phyloP scores from a whole-genome alignment of 345 rosid genomes.

The Corchorus capsularis region DNA sequence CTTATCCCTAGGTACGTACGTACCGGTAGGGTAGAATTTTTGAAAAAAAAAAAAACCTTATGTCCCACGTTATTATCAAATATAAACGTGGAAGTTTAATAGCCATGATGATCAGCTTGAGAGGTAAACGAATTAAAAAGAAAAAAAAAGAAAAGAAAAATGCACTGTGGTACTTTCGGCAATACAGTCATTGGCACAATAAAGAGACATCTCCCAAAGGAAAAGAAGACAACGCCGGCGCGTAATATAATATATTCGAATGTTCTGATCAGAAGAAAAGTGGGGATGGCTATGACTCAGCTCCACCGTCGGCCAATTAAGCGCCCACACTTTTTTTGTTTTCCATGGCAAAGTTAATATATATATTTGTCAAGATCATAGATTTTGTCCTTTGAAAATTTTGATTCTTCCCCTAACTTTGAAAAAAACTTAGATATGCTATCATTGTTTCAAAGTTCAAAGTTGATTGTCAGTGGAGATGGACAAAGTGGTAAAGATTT shows the following conservation, averaged over 20 bases:
- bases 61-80: background rate
- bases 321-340: background rate
- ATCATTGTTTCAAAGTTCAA: background rate
- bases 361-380: background rate
- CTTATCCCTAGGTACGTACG: background rate
- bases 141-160: background rate
- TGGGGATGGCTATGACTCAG: background rate
- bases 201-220: background rate
- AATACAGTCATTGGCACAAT: background rate
- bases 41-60: background rate
- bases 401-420: background rate
- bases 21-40: background rate
- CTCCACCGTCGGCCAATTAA: too few relatives aligned
- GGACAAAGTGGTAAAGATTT: too few relatives aligned
- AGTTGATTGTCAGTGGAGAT: too few relatives aligned
- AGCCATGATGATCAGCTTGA: too few relatives aligned
- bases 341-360: too few relatives aligned
- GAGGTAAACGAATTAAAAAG: too few relatives aligned
- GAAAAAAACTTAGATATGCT: background rate
- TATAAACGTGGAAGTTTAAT: too few relatives aligned
- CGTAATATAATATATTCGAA: background rate
- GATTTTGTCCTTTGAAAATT: background rate
- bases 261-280: background rate
- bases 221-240: background rate
- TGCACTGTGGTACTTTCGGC: background rate